These are phyloP conservation scores for Rhodotorula sp. DNA, from an alignment of 1,284 basidiomycete genomes.

Conservation along the genomic window DNA sequence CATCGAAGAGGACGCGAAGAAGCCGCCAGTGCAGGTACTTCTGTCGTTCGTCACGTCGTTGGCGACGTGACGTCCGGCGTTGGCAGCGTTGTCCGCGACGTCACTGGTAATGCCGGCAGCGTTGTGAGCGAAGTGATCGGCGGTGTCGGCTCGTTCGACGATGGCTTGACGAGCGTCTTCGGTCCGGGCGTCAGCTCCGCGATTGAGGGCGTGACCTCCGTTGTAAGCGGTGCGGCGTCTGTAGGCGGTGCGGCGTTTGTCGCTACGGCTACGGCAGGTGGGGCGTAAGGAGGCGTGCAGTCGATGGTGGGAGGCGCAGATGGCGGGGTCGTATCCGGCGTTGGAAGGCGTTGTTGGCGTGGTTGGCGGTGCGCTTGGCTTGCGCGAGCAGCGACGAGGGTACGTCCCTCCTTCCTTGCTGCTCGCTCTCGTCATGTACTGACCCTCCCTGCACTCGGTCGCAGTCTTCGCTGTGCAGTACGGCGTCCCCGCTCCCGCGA, in stretches of 20 bases:
- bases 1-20: no score
- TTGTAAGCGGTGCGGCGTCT: neutral
- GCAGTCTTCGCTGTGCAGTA: conserved; percentile 3
- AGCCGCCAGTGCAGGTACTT: neutral
- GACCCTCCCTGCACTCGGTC: neutral
- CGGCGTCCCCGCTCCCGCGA: neutral
- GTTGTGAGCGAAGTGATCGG: conserved; percentile 7
- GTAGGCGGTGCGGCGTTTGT: neutral
- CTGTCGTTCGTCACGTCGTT: no score
- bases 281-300: neutral
- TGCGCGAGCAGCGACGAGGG: conserved; percentile 17
- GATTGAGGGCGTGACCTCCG: neutral
- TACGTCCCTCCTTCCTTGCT: neutral
- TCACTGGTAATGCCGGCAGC: conserved; percentile 3
- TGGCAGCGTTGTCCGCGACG: neutral
- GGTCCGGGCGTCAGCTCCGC: neutral
- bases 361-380: neutral
- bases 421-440: no score
- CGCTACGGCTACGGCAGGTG: conserved; percentile 5
- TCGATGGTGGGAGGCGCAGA: neutral
- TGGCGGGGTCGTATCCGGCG: neutral
- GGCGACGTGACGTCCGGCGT: neutral
- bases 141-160: neutral
- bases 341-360: neutral
- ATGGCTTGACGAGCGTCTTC: neutral